A percentile compares a stretch with the other conserved stretches of the same genome.
These are phyloP conservation scores for Candida nemodendra DNA, from an alignment of 805 yeast genomes.

Conservation along the genomic window DNA sequence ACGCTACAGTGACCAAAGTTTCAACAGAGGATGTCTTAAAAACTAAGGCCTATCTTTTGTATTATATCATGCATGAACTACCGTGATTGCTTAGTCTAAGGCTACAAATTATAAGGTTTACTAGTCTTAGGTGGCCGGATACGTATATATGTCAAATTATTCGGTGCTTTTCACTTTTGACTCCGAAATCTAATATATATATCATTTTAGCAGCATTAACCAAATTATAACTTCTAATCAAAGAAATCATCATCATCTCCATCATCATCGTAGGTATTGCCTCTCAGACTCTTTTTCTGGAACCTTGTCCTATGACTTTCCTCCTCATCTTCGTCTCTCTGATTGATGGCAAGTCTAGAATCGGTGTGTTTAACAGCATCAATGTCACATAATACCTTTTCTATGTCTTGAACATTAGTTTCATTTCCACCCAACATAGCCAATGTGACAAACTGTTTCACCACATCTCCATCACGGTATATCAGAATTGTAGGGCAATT, in stretches of 20 bases:
- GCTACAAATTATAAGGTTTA: no score
- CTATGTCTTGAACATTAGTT: constrained; percentile 67
- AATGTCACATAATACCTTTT: constrained; percentile 62
- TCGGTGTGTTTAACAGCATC: constrained; percentile 69
- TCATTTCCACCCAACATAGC: constrained; percentile 82
- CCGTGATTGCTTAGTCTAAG: constrained; percentile 18
- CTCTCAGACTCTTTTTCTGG: constrained; percentile 55
- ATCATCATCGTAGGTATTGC: constrained; percentile 31
- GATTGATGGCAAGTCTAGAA: constrained; percentile 60
- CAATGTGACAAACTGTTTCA: constrained; percentile 78
- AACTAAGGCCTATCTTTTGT: constrained; percentile 78
- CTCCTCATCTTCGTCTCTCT: constrained; percentile 50
- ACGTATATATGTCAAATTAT: no score
- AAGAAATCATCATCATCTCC: constrained; percentile 48
- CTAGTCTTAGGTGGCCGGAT: no score
- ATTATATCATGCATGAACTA: constrained; percentile 54
- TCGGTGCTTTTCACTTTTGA: no score
- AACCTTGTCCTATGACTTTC: constrained; percentile 54
- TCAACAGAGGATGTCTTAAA: constrained; percentile 62
- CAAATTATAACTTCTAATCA: constrained; percentile 31
- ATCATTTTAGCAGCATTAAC: constrained; percentile 1
- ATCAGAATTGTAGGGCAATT: constrained; percentile 90
- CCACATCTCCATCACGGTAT: constrained; percentile 74
- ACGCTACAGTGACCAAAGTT: constrained; percentile 71
- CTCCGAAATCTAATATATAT: neutral